These are phyloP conservation scores for Lolium perenne DNA, from an alignment of 176 grass and related monocot genomes.

Conservation along the genomic window DNA sequence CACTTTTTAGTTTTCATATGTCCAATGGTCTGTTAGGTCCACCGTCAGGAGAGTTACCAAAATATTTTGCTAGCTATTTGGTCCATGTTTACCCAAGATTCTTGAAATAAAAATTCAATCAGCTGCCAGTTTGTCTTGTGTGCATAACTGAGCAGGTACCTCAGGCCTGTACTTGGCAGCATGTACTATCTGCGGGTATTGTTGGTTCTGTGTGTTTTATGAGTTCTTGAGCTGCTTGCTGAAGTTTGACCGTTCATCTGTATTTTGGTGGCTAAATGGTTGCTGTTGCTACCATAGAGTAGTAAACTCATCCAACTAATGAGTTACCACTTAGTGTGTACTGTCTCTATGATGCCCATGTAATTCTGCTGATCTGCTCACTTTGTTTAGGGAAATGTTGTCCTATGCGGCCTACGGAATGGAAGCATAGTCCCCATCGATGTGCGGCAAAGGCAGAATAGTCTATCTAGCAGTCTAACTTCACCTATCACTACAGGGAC, in stretches of 20 bases:
- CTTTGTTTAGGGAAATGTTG: conserved; percentile 62
- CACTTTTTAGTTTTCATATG: neutral
- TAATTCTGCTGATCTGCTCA: conserved; percentile 37
- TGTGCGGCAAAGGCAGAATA: conserved; percentile 53
- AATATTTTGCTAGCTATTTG: conserved; percentile 1
- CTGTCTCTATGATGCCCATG: conserved; percentile 25
- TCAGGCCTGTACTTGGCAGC: conserved; percentile 3
- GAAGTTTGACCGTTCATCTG: neutral
- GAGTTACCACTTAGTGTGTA: neutral
- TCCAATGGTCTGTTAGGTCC: conserved; percentile 14
- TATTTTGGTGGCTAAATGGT: conserved; percentile 1
- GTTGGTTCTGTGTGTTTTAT: neutral
- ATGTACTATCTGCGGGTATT: conserved; percentile 31
- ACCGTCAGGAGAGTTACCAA: conserved; percentile 7
- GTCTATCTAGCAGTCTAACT: conserved; percentile 34
- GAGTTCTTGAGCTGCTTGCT: conserved; percentile 27
- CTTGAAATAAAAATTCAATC: conserved; percentile 22
- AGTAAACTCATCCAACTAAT: neutral
- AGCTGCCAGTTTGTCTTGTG: conserved; percentile 29
- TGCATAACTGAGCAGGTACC: neutral
- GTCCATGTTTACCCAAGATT: neutral
- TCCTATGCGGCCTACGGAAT: conserved; percentile 71
- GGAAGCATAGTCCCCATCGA: conserved; percentile 62
- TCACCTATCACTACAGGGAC: conserved; percentile 44
- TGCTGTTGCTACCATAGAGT: neutral